Base-by-base conservation (phyloP, 1,284 basidiomycete species). In the Papiliotrema fonsecae region DNA sequence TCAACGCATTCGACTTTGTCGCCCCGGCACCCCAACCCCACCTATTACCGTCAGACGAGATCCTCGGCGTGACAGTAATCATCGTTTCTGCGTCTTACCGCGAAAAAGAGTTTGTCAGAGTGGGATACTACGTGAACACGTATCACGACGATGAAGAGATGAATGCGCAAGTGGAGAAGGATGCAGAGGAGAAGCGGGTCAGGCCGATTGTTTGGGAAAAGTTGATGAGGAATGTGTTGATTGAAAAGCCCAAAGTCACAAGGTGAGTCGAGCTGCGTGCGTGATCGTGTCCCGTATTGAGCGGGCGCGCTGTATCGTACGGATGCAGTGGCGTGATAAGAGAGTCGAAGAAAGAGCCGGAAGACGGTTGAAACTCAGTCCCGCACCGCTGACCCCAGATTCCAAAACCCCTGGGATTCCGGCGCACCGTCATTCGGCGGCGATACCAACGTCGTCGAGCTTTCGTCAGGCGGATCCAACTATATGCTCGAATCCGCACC, bases 111-210 rank as follows among this genome's bases (percentile, higher is more conserved):
- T 99, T 99, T 72, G 94, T 99, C 32, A 83, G 94, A 35, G 93
- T 99, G 19, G 94, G 96, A 5, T 98, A 99, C 75, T 99, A 99
- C 72, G 96, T 98, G 74, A 96, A 97, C 70, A 97, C 93, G 42
- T 93, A 97, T 69, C 97, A 97, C 70, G 92, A 97, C 70, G 87
- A 87, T 57, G 88, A 93, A 55, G 88, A 89, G 74, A 83, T 91
- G 81, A 35, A 35, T 35, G 34, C 34, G 6, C 34, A 35, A 35
- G 34, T 35, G 34, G 34, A 35, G 34, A 35, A 35, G 34, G 34
- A 35, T 16, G 16, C 19, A 19, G 34, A 35, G 34, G 34, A 35
- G 34, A 35, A 35, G 86, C 83, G 67, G 80, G 85, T 14, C 87
- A 87, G 10, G 55, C 75, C 30, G 78, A 79, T 90, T 45, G 74